Evolutionary conservation across 2,329 filamentous ascomycete genomes (phyloP).

Genomic region (Sarocladium brachiariae): DNA sequence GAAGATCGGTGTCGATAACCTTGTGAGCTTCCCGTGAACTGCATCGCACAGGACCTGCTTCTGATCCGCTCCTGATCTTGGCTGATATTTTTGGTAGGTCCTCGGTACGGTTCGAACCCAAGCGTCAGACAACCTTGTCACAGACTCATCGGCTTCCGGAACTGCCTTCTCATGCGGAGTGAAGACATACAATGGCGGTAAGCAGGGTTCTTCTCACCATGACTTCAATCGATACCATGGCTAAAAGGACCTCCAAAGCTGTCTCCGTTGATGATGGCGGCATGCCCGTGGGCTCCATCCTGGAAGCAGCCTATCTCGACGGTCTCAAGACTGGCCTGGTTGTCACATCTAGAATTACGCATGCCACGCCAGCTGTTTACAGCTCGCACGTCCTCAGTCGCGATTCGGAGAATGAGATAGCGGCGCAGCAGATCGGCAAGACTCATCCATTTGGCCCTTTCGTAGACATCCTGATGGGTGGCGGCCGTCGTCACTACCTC

Average conservation of each 20-base stretch:
- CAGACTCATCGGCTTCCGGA: conserved; percentile 19
- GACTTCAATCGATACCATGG: neutral
- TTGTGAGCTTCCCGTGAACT: no score
- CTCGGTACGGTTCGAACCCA: conserved; percentile 18
- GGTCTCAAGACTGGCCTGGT: conserved; percentile 19
- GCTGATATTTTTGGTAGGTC: conserved; percentile 8
- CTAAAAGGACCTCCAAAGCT: conserved; percentile 8
- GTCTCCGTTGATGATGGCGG: conserved; percentile 18
- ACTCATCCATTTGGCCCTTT: conserved; percentile 17
- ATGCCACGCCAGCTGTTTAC: conserved; percentile 19
- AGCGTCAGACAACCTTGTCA: conserved; percentile 17
- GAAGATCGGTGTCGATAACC: conserved; percentile 16
- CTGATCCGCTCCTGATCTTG: neutral
- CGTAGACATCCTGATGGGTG: conserved; percentile 18
- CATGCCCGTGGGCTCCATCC: conserved; percentile 17
- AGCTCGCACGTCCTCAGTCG: conserved; percentile 17
- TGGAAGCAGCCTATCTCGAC: conserved; percentile 19
- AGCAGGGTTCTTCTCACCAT: neutral
- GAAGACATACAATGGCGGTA: conserved; percentile 20
- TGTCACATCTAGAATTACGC: conserved; percentile 18
- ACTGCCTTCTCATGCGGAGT: conserved; percentile 19
- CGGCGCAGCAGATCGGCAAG: conserved; percentile 18
- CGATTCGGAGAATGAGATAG: conserved; percentile 20
- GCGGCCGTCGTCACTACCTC: conserved; percentile 18
- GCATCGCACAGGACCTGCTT: no score